Evolutionary conservation across 768 basidiomycete genomes (phyloP).

Genomic region (Solioccasus polychromus): DNA sequence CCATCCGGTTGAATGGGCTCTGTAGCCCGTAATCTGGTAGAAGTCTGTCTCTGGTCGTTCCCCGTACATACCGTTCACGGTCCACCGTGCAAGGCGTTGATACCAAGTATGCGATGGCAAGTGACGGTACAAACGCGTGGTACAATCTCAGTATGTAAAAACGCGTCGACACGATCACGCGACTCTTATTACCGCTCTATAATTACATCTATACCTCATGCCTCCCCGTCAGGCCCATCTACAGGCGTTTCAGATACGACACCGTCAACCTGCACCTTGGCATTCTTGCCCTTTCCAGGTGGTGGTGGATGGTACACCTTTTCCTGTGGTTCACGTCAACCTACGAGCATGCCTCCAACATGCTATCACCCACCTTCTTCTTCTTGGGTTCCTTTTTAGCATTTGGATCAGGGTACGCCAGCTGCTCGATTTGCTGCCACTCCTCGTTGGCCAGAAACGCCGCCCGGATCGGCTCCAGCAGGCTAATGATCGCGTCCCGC

Average conservation of each 20-base stretch:
- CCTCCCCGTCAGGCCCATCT: conserved; percentile 31
- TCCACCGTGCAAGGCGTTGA: not conserved
- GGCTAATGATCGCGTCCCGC: conserved; percentile 62
- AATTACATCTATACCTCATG: conserved; percentile 24
- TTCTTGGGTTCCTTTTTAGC: conserved; percentile 58
- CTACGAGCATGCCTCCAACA: not conserved
- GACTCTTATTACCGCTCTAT: not conserved
- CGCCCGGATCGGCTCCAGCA: conserved; percentile 80
- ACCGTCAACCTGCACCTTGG: conserved; percentile 12
- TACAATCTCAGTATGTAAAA: not conserved
- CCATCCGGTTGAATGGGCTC: conserved; percentile 31
- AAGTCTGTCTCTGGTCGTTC: conserved; percentile 16
- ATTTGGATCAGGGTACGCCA: conserved; percentile 83
- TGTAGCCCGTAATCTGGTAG: conserved; percentile 28
- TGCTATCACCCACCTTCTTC: conserved; percentile 45
- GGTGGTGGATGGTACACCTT: conserved; percentile 85
- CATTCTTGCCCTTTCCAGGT: conserved; percentile 70
- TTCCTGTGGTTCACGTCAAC: conserved; percentile 36
- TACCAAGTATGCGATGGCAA: too few species aligned
- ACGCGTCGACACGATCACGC: conserved; percentile 3
- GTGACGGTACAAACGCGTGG: not conserved
- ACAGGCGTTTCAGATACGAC: not conserved
- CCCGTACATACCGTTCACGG: too few species aligned
- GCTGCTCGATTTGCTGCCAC: conserved; percentile 71
- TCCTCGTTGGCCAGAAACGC: conserved; percentile 75